A percentile compares a stretch with the other conserved stretches of the same genome.
Evolutionary conservation across 2,329 filamentous ascomycete species (phyloP).

Genomic region (Acarospora socialis): DNA sequence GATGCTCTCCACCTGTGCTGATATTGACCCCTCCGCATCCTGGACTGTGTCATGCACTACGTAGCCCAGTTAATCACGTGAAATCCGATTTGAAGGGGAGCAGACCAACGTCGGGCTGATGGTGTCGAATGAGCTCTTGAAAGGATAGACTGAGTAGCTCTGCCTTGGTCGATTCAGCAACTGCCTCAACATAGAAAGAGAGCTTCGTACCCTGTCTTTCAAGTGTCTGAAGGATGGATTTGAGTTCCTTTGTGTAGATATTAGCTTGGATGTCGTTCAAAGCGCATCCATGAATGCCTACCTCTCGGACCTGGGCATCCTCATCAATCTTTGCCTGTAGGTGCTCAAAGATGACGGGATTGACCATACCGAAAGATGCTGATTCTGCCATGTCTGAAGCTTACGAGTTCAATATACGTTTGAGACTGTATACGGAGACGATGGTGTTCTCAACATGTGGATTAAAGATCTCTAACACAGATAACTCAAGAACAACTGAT

Average conservation of each 20-base stretch:
- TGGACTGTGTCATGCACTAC: slow-evolving; percentile 55
- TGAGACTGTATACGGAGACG: too few species aligned
- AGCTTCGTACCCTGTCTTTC: slow-evolving; percentile 52
- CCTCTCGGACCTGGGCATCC: slow-evolving; percentile 66
- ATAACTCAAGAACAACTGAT: too few species aligned
- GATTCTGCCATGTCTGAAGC: slow-evolving; percentile 15
- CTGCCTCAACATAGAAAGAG: neutral
- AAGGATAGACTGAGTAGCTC: slow-evolving; percentile 66
- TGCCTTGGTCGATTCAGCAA: slow-evolving; percentile 34
- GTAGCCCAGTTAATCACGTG: slow-evolving; percentile 6
- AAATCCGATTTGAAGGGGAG: neutral
- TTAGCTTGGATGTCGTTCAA: slow-evolving; percentile 15
- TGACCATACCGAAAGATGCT: slow-evolving; percentile 42
- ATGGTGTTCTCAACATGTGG: too few species aligned
- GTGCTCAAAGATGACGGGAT: slow-evolving; percentile 71
- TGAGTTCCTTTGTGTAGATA: slow-evolving; percentile 43
- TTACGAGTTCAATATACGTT: too few species aligned
- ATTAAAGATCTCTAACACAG: too few species aligned
- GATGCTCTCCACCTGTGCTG: slow-evolving; percentile 57
- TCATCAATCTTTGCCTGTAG: slow-evolving; percentile 84
- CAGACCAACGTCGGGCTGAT: slow-evolving; percentile 34
- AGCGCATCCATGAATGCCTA: slow-evolving; percentile 21
- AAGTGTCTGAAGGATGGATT: slow-evolving; percentile 65
- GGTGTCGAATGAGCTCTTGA: slow-evolving; percentile 84
- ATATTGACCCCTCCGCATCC: slow-evolving; percentile 55